Percentiles rank a stretch among this genome's conserved stretches.
Conservation (phyloP, 2,329 filamentous ascomycete genomes). For the Alternaria sp. region DNA sequence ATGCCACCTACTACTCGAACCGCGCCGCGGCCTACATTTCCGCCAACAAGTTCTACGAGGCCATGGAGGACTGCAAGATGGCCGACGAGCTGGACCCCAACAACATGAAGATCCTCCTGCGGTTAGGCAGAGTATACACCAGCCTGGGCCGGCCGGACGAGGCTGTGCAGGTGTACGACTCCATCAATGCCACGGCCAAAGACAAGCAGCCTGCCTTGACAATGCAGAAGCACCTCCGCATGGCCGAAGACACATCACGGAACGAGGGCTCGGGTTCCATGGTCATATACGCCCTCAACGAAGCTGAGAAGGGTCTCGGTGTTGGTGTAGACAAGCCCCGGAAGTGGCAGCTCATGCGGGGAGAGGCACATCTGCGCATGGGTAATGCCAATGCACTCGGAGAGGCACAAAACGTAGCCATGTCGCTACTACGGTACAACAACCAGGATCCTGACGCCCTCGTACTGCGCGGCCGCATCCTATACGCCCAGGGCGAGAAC, state of each 20-base stretch:
- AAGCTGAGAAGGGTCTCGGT: conserved; percentile 83
- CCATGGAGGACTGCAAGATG: conserved; percentile 83
- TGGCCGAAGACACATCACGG: conserved; percentile 77
- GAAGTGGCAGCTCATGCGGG: conserved; percentile 92
- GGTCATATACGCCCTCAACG: conserved; percentile 88
- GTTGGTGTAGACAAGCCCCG: conserved; percentile 77
- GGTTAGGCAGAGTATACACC: conserved; percentile 88
- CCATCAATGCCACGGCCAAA: conserved; percentile 82
- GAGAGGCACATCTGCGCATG: conserved; percentile 92
- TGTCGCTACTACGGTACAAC: conserved; percentile 83
- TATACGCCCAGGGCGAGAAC: conserved; percentile 93
- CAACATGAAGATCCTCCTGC: conserved; percentile 86
- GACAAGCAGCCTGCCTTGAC: conserved; percentile 82
- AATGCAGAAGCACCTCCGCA: conserved; percentile 82
- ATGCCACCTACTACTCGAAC: conserved; percentile 91
- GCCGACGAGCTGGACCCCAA: conserved; percentile 83
- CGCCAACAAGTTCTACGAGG: conserved; percentile 76
- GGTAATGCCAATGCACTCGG: conserved; percentile 86
- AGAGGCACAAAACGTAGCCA: conserved; percentile 91
- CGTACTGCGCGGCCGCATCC: conserved; percentile 82
- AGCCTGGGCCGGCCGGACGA: conserved; percentile 85
- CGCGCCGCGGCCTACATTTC: conserved; percentile 94
- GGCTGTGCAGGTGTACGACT: conserved; percentile 79
- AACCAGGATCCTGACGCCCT: conserved; percentile 92
- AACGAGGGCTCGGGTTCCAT: conserved; percentile 84